These are phyloP conservation scores for Phylloporus sp. DNA, from an alignment of 768 basidiomycete species.

Conservation along the genomic window DNA sequence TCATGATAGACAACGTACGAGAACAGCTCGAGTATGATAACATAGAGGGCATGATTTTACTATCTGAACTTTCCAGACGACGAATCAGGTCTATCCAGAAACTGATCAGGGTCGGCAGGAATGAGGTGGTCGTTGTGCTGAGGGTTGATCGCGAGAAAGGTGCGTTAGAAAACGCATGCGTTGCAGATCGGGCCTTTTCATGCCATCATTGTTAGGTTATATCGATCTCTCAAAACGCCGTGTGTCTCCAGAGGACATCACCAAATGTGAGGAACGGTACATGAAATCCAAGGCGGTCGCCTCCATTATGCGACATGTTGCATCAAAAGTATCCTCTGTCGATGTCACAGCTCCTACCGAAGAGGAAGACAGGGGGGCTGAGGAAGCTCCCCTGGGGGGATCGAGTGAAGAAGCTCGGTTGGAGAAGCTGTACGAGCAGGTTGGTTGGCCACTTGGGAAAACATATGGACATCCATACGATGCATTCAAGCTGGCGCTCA, in stretches of 20 bases:
- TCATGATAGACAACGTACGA: not conserved
- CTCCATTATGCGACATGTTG: constrained; percentile 88
- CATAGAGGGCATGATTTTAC: constrained; percentile 98
- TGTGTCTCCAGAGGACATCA: constrained; percentile 96
- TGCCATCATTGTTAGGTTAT: constrained; percentile 59
- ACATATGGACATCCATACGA: constrained; percentile 96
- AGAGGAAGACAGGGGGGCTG: constrained; percentile 22
- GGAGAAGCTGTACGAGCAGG: constrained; percentile 83
- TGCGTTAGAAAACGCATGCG: constrained; percentile 29
- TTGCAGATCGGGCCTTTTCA: not conserved
- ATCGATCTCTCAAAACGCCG: constrained; percentile 98
- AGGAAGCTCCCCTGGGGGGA: constrained; percentile 25
- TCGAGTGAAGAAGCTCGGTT: constrained; percentile 74
- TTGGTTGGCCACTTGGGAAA: constrained; percentile 90
- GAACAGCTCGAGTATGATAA: constrained; percentile 95
- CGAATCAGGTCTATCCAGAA: constrained; percentile 98
- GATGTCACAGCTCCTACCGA: constrained; percentile 28
- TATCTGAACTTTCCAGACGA: constrained; percentile 95
- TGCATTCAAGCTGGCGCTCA: constrained; percentile 94
- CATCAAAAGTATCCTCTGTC: constrained; percentile 66
- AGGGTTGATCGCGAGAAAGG: constrained; percentile 99
- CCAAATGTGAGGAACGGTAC: constrained; percentile 97
- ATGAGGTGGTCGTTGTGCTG: constrained; percentile 97
- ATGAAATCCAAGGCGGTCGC: constrained; percentile 97
- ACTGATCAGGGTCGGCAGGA: constrained; percentile 93